Percentiles rank a stretch among this genome's conserved stretches.
These are phyloP conservation scores for Vigna hirtella DNA, from an alignment of 306 rosid genomes.

Conservation along the genomic window DNA sequence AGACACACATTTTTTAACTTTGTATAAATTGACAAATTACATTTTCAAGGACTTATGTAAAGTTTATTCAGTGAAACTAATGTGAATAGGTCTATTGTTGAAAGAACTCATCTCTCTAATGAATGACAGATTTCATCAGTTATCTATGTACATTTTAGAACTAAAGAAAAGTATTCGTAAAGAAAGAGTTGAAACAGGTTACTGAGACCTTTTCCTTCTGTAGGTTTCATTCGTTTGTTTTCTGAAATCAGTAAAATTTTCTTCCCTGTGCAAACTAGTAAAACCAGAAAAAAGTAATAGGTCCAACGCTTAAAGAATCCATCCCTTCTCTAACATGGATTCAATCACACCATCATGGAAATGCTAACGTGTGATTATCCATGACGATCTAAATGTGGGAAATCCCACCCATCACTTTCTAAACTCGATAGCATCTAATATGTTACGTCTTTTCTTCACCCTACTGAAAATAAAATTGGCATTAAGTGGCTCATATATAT, in stretches of 20 bases:
- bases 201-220: background rate
- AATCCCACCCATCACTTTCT: background rate
- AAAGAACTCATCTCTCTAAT: no score
- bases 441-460: background rate
- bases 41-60: no score
- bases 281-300: background rate
- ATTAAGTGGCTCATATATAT: constrained; percentile 6
- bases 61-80: no score
- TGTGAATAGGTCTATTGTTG: no score
- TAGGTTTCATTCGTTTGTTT: constrained; percentile 9
- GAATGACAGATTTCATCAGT: background rate
- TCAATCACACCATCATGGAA: background rate
- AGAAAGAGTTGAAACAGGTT: background rate
- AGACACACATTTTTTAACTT: no score
- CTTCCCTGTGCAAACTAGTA: constrained; percentile 7
- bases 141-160: background rate
- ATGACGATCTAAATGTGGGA: constrained; percentile 6
- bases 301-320: constrained; percentile 13
- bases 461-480: constrained; percentile 25
- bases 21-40: no score
- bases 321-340: background rate
- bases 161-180: background rate
- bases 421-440: constrained; percentile 16
- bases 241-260: constrained; percentile 4
- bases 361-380: constrained; percentile 24